Evolutionary conservation across 768 basidiomycete species (phyloP), one percentile per base, ranked within the genome.

Genomic region (Mycena crocata): DNA sequence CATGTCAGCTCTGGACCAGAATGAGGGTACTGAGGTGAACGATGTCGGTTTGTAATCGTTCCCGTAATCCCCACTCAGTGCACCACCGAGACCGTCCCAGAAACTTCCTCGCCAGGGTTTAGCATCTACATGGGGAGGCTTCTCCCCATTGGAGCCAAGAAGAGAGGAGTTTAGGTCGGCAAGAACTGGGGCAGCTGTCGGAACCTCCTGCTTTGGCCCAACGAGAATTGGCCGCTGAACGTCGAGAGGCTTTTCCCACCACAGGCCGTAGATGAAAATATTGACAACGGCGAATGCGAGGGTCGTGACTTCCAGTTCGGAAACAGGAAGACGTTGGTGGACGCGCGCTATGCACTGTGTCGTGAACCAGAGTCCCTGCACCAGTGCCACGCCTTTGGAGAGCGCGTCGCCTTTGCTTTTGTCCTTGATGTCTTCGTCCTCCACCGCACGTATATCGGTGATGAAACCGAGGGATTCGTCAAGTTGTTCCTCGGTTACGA

Each of bases 161-260:
- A n/a, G n/a, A n/a, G n/a, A n/a, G n/a, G n/a, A n/a, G n/a, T n/a
- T n/a, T n/a, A n/a, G n/a, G n/a, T n/a, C n/a, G n/a, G n/a, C n/a
- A n/a, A n/a, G n/a, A n/a, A n/a, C n/a, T n/a, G n/a, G n/a, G n/a
- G n/a, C n/a, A n/a, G n/a, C n/a, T n/a, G n/a, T n/a, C n/a, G n/a
- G n/a, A n/a, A n/a, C n/a, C n/a, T n/a, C 9, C 14, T 5, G 15
- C 5, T 5, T 5, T 5, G 10, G 40, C 5, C 48, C 57, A 14
- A 72, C 37, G 7, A 46, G 54, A 28, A 79, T 68, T 3, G 71
- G 74, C 19, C 63, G 67, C 17, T 66, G 67, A 0, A 82, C 76
- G 57, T 79, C 75, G 13, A 77, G 71, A 5, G 82, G 83, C 68
- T 84, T 84, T 31, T 75, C 39, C 81, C 78, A 82, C 82, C 83